phyloP scores from a whole-genome alignment of 2,329 filamentous ascomycete species.

The Conoideocrella luteorostrata region DNA sequence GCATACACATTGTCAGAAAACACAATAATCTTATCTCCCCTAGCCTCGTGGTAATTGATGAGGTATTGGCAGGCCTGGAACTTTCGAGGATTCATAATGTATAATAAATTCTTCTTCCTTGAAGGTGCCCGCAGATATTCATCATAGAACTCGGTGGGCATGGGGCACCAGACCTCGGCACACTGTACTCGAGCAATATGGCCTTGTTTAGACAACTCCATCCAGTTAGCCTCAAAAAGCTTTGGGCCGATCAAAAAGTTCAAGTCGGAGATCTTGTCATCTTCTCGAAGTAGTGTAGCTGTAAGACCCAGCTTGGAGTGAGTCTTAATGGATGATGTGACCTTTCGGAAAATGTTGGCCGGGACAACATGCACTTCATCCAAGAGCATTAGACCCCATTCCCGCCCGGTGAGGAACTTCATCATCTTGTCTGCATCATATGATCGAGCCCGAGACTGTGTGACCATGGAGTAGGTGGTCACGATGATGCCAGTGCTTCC shows the following conservation, averaged over 20 bases:
- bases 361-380: conserved; percentile 98
- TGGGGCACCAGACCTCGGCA: conserved; percentile 97
- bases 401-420: conserved; percentile 79
- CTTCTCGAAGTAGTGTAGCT: conserved; percentile 87
- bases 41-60: conserved; percentile 94
- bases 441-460: conserved; percentile 76
- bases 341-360: conserved; percentile 90
- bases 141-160: conserved; percentile 97
- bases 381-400: conserved; percentile 96
- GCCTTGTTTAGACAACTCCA: conserved; percentile 93
- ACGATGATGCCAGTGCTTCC: conserved; percentile 94
- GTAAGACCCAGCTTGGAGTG: conserved; percentile 94
- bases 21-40: conserved; percentile 96
- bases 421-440: conserved; percentile 97
- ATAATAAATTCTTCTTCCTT: conserved; percentile 51
- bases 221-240: conserved; percentile 98
- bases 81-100: conserved; percentile 96
- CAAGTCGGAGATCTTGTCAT: conserved; percentile 95
- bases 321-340: conserved; percentile 87
- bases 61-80: conserved; percentile 96
- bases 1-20: conserved; percentile 98
- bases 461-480: conserved; percentile 99
- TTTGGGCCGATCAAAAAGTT: conserved; percentile 98
- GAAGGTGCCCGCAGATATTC: conserved; percentile 73
- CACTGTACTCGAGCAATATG: conserved; percentile 97